Percentiles rank a stretch among this genome's conserved stretches.
These are phyloP conservation scores for Mucor irregularis DNA, from an alignment of 371 early-diverging fungal genomes.

Conservation along the genomic window DNA sequence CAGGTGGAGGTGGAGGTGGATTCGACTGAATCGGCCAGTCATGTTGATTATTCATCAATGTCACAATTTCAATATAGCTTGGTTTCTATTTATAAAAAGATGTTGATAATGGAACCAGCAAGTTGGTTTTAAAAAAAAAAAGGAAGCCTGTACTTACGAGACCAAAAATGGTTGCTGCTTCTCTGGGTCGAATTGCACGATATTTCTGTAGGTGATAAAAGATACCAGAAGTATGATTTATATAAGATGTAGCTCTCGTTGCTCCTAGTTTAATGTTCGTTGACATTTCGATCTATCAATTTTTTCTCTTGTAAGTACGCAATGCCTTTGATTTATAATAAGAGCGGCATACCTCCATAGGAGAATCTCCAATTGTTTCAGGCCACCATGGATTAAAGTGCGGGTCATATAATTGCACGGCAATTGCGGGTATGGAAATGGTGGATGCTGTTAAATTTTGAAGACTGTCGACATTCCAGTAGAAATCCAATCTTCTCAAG, in stretches of 20 bases:
- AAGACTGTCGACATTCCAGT: constrained; percentile 35
- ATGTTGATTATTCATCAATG: constrained; percentile 23
- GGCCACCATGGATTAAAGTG: constrained; percentile 31
- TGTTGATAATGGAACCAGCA: not conserved
- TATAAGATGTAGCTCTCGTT: constrained; percentile 23
- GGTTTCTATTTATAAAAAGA: constrained; percentile 19
- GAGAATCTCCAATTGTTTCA: constrained; percentile 14
- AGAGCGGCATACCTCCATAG: constrained; percentile 33
- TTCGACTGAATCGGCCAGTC: constrained; percentile 33
- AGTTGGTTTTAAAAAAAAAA: no score
- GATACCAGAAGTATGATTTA: constrained; percentile 27
- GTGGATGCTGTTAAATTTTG: constrained; percentile 15
- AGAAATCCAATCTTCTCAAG: constrained; percentile 38
- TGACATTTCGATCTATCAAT: not conserved
- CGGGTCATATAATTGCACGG: constrained; percentile 33
- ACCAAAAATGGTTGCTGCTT: constrained; percentile 31
- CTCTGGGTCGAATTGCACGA: constrained; percentile 30
- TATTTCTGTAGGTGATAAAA: constrained; percentile 31
- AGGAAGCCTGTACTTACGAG: constrained; percentile 21
- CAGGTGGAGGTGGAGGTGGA: not conserved
- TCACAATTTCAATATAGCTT: constrained; percentile 34
- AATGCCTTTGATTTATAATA: no score
- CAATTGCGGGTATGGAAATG: constrained; percentile 32
- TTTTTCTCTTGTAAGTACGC: constrained; percentile 4
- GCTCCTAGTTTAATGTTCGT: constrained; percentile 28